A percentile compares a stretch with the other conserved stretches of the same genome.
These are phyloP conservation scores for Apiotrichum gracile DNA, from an alignment of 1,284 basidiomycete genomes.

Conservation along the genomic window DNA sequence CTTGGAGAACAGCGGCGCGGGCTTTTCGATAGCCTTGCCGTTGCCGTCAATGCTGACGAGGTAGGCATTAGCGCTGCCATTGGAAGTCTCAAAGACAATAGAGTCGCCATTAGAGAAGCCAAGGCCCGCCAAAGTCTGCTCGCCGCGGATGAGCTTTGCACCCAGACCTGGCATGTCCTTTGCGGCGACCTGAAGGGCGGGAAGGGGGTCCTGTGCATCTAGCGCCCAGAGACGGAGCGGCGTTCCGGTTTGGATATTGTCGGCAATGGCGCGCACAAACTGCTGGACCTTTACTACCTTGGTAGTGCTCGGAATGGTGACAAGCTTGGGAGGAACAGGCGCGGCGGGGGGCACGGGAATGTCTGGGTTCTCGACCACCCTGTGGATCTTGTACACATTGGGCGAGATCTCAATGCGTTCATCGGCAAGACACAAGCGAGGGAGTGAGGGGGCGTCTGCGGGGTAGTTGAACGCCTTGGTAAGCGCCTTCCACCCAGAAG, in stretches of 20 bases:
- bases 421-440: slow-evolving; percentile 51
- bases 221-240: slow-evolving; percentile 24
- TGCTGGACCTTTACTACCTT: slow-evolving; percentile 4
- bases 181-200: slow-evolving; percentile 4
- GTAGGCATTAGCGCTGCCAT: slow-evolving; percentile 17
- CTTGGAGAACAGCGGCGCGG: slow-evolving; percentile 37
- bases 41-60: slow-evolving; percentile 24
- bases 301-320: slow-evolving; percentile 11
- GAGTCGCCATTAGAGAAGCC: slow-evolving; percentile 31
- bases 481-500: slow-evolving; percentile 65
- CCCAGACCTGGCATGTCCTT: slow-evolving; percentile 19
- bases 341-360: slow-evolving; percentile 13
- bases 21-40: slow-evolving; percentile 32
- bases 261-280: slow-evolving; percentile 6
- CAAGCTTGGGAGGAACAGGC: slow-evolving; percentile 2
- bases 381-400: slow-evolving; percentile 60
- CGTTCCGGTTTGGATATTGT: neutral
- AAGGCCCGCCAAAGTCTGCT: slow-evolving; percentile 15
- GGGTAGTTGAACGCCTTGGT: slow-evolving; percentile 29
- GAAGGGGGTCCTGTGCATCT: slow-evolving; percentile 8
- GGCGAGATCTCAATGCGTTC: slow-evolving; percentile 69
- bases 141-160: slow-evolving; percentile 13
- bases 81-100: slow-evolving; percentile 36
- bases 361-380: slow-evolving; percentile 18
- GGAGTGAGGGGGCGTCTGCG: slow-evolving; percentile 46